A percentile compares a stretch with the other conserved stretches of the same genome.
phyloP scores from a whole-genome alignment of 805 yeast genomes.

The Metschnikowia rubicola region DNA sequence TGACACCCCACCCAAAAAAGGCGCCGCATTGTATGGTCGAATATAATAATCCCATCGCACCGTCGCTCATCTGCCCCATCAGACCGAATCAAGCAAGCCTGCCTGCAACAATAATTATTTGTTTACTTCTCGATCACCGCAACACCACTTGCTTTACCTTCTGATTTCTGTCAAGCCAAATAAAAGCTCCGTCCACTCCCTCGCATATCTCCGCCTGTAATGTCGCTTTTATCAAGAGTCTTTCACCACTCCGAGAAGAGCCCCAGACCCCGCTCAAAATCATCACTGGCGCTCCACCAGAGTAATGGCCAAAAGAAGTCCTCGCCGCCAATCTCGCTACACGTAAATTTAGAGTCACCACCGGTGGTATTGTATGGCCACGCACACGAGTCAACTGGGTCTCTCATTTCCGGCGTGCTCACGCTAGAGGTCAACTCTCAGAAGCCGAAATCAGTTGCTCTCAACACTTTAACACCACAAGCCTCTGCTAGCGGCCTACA shows the following conservation, averaged over 20 bases:
- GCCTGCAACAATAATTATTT: too few species aligned
- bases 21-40: too few species aligned
- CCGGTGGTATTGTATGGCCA: conserved; percentile 84
- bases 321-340: conserved; percentile 33
- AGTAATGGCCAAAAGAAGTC: neutral
- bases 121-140: neutral
- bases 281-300: neutral
- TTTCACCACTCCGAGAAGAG: conserved; percentile 19
- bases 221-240: conserved; percentile 25
- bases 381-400: conserved; percentile 77
- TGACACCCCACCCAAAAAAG: too few species aligned
- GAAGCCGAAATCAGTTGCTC: neutral
- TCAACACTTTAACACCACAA: neutral
- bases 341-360: conserved; percentile 79
- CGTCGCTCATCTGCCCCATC: too few species aligned
- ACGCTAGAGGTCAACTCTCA: conserved; percentile 36
- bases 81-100: too few species aligned
- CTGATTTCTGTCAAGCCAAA: neutral
- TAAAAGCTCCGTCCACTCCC: neutral
- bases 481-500: neutral
- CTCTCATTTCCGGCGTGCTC: conserved; percentile 77
- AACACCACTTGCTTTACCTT: neutral
- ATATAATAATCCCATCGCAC: too few species aligned
- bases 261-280: conserved; percentile 2
- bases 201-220: neutral